Evolutionary conservation across 2,329 filamentous ascomycete species (phyloP).

Genomic region (Fusarium sp.): DNA sequence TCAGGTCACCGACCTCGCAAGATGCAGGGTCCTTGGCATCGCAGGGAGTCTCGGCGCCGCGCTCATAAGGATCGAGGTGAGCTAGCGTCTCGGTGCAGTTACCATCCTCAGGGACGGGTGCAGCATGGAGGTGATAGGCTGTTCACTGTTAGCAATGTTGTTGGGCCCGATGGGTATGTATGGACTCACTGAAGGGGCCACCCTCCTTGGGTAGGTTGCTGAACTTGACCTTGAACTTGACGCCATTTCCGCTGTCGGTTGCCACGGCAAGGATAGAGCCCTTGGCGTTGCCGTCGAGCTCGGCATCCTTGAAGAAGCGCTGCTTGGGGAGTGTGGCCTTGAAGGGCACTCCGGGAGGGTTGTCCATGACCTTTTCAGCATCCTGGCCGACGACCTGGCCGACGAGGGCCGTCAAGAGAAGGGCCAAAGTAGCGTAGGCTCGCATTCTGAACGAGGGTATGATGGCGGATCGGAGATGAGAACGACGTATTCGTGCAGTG

Average conservation of each 20-base stretch:
- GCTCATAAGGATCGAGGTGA: slow-evolving; percentile 78
- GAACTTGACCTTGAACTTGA: slow-evolving; percentile 67
- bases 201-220: slow-evolving; percentile 68
- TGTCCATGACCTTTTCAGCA: slow-evolving; percentile 65
- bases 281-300: slow-evolving; percentile 64
- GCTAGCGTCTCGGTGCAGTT: slow-evolving; percentile 77
- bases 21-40: slow-evolving; percentile 66
- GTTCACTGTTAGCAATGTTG: slow-evolving; percentile 22
- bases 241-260: slow-evolving; percentile 63
- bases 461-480: neutral
- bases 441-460: slow-evolving; percentile 35
- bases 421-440: slow-evolving; percentile 36
- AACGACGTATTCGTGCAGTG: slow-evolving; percentile 9
- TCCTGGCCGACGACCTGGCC: slow-evolving; percentile 51
- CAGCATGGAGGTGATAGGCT: slow-evolving; percentile 81
- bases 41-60: slow-evolving; percentile 73
- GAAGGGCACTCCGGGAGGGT: slow-evolving; percentile 67
- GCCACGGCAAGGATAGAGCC: slow-evolving; percentile 63
- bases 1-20: slow-evolving; percentile 82
- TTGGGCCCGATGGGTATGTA: neutral
- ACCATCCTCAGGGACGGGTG: slow-evolving; percentile 71
- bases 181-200: slow-evolving; percentile 69
- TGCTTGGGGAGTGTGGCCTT: slow-evolving; percentile 66
- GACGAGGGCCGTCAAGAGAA: slow-evolving; percentile 45
- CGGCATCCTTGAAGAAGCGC: slow-evolving; percentile 62